Conservation (phyloP, 768 basidiomycete species). For the Brasilioporus rufonigricans region DNA sequence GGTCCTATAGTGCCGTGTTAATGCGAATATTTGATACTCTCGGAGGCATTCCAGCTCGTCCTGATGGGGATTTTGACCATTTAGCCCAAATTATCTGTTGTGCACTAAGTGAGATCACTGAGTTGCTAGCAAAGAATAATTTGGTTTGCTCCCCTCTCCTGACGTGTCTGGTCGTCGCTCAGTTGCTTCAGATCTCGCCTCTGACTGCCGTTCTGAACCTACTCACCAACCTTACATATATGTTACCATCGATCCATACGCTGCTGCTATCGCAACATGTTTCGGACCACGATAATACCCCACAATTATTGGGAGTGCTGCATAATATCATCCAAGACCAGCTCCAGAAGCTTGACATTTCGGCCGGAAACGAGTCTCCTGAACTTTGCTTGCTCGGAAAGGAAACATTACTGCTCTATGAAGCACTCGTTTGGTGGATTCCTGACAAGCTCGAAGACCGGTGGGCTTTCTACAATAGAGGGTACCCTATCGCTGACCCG, state of each 20-base stretch:
- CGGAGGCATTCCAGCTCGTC: slow-evolving; percentile 22
- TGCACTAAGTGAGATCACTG: slow-evolving; percentile 41
- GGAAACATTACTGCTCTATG: slow-evolving; percentile 48
- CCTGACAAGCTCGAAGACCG: slow-evolving; percentile 41
- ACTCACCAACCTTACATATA: slow-evolving; percentile 43
- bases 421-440: slow-evolving; percentile 50
- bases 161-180: slow-evolving; percentile 2
- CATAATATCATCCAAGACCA: slow-evolving; percentile 42
- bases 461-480: slow-evolving; percentile 20
- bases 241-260: slow-evolving; percentile 47
- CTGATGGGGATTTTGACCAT: slow-evolving; percentile 18
- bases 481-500: background rate
- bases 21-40: slow-evolving; percentile 35
- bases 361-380: slow-evolving; percentile 22
- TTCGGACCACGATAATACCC: slow-evolving; percentile 25
- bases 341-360: slow-evolving; percentile 34
- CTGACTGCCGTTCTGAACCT: slow-evolving; percentile 55
- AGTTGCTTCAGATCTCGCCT: slow-evolving; percentile 38
- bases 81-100: slow-evolving; percentile 30
- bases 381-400: slow-evolving; percentile 35
- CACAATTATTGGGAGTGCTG: slow-evolving; percentile 39
- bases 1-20: slow-evolving; percentile 42
- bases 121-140: slow-evolving; percentile 34
- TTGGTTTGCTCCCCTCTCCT: slow-evolving; percentile 36
- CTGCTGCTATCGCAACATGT: slow-evolving; percentile 33